These are phyloP conservation scores for Fusarium robinianum DNA, from an alignment of 2,329 filamentous ascomycete genomes.

Conservation along the genomic window DNA sequence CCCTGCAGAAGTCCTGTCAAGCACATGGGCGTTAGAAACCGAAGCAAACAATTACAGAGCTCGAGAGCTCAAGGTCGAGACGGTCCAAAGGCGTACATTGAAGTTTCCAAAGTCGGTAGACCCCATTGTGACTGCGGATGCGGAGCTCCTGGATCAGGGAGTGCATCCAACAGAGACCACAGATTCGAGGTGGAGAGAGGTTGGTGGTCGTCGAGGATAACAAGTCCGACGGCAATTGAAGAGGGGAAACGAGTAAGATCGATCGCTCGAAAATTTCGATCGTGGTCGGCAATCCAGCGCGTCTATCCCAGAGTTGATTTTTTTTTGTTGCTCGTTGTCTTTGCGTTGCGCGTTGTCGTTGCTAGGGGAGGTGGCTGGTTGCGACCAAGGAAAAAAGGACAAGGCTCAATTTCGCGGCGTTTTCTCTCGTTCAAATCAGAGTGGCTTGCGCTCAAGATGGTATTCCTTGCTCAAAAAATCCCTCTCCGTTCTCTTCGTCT, in stretches of 20 bases:
- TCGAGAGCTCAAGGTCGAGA: slow-evolving; percentile 7
- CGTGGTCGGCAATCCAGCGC: too few species aligned
- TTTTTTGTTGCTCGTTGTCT: slow-evolving; percentile 29
- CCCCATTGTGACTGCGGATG: slow-evolving; percentile 54
- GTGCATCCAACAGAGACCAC: slow-evolving; percentile 27
- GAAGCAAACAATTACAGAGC: slow-evolving; percentile 5
- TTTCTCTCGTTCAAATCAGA: slow-evolving; percentile 13
- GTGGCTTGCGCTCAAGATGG: not conserved
- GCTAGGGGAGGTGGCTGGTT: slow-evolving; percentile 31
- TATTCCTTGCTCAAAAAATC: too few species aligned
- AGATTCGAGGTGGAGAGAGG: not conserved
- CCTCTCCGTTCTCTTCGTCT: too few species aligned
- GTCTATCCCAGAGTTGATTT: slow-evolving; percentile 13
- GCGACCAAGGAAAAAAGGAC: slow-evolving; percentile 17
- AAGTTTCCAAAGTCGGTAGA: slow-evolving; percentile 67
- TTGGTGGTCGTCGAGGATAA: not conserved
- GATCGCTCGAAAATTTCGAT: too few species aligned
- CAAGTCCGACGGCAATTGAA: too few species aligned
- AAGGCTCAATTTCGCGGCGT: slow-evolving; percentile 30
- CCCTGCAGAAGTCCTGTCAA: slow-evolving; percentile 75
- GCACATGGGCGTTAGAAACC: slow-evolving; percentile 34
- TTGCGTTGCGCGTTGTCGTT: too few species aligned
- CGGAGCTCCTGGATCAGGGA: slow-evolving; percentile 33
- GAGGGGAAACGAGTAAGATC: too few species aligned
- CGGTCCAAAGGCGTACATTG: slow-evolving; percentile 48